These are phyloP conservation scores for Tetrahymena borealis DNA, from an alignment of 73 alveolate genomes.

Conservation along the genomic window DNA sequence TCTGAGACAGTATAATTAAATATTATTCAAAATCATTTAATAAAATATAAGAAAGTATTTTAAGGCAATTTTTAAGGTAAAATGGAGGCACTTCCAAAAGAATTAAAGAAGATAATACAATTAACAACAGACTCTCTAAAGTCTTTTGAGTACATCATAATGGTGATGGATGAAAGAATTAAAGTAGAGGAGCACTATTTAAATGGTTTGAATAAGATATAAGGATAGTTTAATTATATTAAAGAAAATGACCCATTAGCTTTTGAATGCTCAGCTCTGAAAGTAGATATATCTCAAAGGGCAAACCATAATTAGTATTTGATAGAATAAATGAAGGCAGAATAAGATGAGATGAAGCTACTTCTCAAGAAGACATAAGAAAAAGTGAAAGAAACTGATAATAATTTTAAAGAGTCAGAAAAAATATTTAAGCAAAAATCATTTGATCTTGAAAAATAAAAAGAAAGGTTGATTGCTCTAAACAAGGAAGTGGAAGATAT, in stretches of 20 bases:
- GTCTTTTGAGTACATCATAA: background rate
- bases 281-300: background rate
- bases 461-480: background rate
- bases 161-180: background rate
- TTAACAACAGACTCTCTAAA: background rate
- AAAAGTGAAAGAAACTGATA: background rate
- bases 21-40: background rate
- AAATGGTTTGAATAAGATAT: background rate
- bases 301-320: background rate
- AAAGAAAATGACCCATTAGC: background rate
- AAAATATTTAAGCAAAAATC: background rate
- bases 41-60: background rate
- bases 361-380: background rate
- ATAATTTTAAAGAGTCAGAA: background rate
- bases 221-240: background rate
- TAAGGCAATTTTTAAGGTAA: background rate
- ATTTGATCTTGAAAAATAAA: background rate
- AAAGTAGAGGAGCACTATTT: background rate
- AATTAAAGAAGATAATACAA: background rate
- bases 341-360: background rate
- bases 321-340: background rate
- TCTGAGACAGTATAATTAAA: background rate
- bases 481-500: background rate
- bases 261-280: background rate
- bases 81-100: background rate